Base-by-base conservation (phyloP, 768 basidiomycete species). In the Pisolithus marmoratus region DNA sequence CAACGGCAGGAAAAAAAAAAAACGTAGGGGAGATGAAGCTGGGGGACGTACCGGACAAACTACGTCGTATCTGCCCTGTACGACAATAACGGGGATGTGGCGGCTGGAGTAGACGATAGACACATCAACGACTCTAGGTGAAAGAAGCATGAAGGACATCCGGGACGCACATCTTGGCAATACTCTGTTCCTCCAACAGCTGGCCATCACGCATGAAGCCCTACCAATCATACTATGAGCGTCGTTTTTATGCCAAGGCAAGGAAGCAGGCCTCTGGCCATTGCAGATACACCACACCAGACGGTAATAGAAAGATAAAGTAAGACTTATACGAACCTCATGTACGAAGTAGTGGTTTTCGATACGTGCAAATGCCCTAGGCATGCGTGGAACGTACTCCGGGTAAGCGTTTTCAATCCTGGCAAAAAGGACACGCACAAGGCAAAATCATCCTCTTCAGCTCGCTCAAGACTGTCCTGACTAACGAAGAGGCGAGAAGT, bases 281-380 rank as follows among this genome's bases (percentile, higher is more conserved):
- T 1, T 34, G 34, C 34, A 14, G 34, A 12, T 15, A 14, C 34
- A 9, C 20, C 20, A 23, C 27, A 37, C 8, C 12, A 5, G 9
- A 31, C 15, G 46, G 29, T 7, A 37, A 12, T 8, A 34, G 15
- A 29, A 19, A 46, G n/a, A 52, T 37, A 49, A 14, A 45, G 19
- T 34, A 34, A 38, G 12, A 17, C 22, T 49, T 23, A 1, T 38
- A 65, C 74, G 54, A 49, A 87, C 87, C 49, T 81, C 78, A 60
- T 94, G 90, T 48, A 94, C 72, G 61, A 94, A 94, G 67, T 88
- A 95, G 61, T 94, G 91, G 61, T 92, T 92, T 71, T 93, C 92
- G 43, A 94, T 92, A 36, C 83, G 74, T 19, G 91, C 88, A 66
- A 93, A 94, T 0, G 91, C 85, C 51, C 90, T 93, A 48, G 24